Percentiles rank a stretch among this genome's conserved stretches.
Conservation (phyloP, 2,329 filamentous ascomycete species). For the Mariannaea sp. region DNA sequence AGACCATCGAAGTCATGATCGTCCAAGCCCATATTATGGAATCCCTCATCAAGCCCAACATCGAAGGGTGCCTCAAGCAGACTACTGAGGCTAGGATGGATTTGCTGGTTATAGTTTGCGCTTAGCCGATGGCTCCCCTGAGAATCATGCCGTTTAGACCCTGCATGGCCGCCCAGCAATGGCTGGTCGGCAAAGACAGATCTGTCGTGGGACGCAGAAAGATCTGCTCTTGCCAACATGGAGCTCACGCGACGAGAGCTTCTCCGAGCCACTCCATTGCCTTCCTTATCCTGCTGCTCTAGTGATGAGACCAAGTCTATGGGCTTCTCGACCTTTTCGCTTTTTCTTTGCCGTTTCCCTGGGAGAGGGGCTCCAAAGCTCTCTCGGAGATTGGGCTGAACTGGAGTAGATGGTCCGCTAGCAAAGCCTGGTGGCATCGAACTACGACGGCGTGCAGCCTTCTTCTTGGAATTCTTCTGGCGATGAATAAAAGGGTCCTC, state of each 20-base stretch:
- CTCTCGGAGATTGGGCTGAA: constrained; percentile 72
- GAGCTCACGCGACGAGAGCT: constrained; percentile 86
- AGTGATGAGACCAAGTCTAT: constrained; percentile 71
- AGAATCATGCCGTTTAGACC: constrained; percentile 71
- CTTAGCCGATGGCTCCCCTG: constrained; percentile 56
- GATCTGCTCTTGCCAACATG: constrained; percentile 81
- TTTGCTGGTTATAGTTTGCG: constrained; percentile 50
- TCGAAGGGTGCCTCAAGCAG: constrained; percentile 72
- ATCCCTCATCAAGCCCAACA: constrained; percentile 71
- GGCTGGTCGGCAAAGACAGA: constrained; percentile 75
- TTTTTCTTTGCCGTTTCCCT: constrained; percentile 58
- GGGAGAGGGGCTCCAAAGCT: constrained; percentile 70
- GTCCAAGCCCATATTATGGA: constrained; percentile 73
- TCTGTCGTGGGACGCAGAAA: constrained; percentile 83
- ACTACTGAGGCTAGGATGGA: constrained; percentile 61
- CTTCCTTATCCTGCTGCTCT: constrained; percentile 67
- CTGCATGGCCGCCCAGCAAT: constrained; percentile 47
- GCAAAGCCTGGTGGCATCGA: constrained; percentile 70
- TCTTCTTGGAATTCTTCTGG: constrained; percentile 51
- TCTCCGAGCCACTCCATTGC: constrained; percentile 57
- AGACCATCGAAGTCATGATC: constrained; percentile 74
- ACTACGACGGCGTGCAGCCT: constrained; percentile 60
- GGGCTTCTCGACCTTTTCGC: constrained; percentile 55
- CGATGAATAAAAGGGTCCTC: constrained; percentile 60
- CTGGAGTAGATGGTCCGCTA: constrained; percentile 78